Conservation (phyloP, 2,329 filamentous ascomycete genomes). For the Geosmithia flava region DNA sequence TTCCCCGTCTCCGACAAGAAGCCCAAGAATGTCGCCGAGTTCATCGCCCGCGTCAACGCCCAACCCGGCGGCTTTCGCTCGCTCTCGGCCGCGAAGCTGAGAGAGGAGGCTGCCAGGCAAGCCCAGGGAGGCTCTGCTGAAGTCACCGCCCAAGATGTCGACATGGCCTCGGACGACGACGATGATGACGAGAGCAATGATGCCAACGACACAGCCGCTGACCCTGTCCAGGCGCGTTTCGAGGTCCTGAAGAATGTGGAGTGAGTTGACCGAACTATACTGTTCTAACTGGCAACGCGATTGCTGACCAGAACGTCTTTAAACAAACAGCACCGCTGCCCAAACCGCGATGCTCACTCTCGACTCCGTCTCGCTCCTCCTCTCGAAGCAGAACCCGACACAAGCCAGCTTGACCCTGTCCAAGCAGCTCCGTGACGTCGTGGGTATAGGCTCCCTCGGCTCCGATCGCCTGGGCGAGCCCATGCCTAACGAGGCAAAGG, state of each 20-base stretch:
- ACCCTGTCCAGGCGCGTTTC: constrained; percentile 36
- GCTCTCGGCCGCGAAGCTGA: constrained; percentile 62
- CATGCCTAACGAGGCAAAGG: constrained; percentile 40
- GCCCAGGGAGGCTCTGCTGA: constrained; percentile 28
- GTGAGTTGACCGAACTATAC: constrained; percentile 21
- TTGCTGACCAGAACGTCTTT: not conserved
- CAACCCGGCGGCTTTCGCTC: constrained; percentile 66
- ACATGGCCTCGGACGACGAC: constrained; percentile 30
- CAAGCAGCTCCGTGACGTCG: constrained; percentile 52
- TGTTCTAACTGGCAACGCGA: not conserved
- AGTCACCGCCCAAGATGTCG: constrained; percentile 25
- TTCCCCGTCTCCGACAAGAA: constrained; percentile 40
- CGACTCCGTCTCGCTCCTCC: constrained; percentile 71
- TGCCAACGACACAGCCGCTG: constrained; percentile 21
- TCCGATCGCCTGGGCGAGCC: constrained; percentile 52
- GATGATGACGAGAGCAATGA: constrained; percentile 17
- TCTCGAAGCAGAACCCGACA: constrained; percentile 69
- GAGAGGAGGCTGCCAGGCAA: constrained; percentile 47
- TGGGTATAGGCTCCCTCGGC: constrained; percentile 64
- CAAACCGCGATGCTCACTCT: constrained; percentile 58
- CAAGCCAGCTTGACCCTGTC: constrained; percentile 61
- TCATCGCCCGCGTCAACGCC: constrained; percentile 73
- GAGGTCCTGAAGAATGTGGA: constrained; percentile 47
- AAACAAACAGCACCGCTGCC: constrained; percentile 16
- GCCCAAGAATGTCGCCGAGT: constrained; percentile 53